These are phyloP conservation scores for Lasiodiplodia theobromae DNA, from an alignment of 2,329 filamentous ascomycete genomes.

Conservation along the genomic window DNA sequence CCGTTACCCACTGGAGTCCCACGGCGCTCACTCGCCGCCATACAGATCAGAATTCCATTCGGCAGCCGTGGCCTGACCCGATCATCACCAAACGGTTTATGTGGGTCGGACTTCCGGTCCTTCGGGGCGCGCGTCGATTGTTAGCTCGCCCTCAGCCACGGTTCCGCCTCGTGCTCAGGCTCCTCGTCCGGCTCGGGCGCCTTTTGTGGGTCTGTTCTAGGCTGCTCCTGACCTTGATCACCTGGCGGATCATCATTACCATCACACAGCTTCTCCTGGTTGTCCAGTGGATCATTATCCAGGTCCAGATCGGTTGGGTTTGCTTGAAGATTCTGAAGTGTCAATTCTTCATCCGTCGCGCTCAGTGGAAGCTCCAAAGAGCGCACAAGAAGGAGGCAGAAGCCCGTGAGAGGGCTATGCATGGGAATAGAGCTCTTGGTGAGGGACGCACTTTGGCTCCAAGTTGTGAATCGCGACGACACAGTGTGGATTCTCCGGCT, in stretches of 20 bases:
- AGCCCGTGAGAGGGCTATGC: background rate
- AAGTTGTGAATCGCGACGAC: background rate
- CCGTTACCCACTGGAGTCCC: background rate
- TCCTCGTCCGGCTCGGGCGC: background rate
- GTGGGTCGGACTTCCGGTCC: conserved; percentile 5
- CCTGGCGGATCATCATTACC: background rate
- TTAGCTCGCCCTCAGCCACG: background rate
- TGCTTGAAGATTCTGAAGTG: background rate
- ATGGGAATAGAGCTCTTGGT: background rate
- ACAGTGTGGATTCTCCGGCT: background rate
- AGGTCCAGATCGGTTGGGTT: background rate
- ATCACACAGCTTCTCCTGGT: background rate
- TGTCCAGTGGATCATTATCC: background rate
- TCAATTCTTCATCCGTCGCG: background rate
- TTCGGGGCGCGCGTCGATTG: background rate
- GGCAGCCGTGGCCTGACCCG: background rate
- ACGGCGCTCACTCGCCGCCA: background rate
- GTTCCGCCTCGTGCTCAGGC: background rate
- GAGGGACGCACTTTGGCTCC: background rate
- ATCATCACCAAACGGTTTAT: conserved; percentile 1
- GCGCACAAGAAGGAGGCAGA: background rate
- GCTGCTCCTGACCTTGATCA: background rate
- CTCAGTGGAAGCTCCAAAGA: background rate
- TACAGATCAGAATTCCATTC: background rate
- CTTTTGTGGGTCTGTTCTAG: background rate